These are phyloP conservation scores for Elsinoe perseae DNA, from an alignment of 2,329 filamentous ascomycete species.

Conservation along the genomic window DNA sequence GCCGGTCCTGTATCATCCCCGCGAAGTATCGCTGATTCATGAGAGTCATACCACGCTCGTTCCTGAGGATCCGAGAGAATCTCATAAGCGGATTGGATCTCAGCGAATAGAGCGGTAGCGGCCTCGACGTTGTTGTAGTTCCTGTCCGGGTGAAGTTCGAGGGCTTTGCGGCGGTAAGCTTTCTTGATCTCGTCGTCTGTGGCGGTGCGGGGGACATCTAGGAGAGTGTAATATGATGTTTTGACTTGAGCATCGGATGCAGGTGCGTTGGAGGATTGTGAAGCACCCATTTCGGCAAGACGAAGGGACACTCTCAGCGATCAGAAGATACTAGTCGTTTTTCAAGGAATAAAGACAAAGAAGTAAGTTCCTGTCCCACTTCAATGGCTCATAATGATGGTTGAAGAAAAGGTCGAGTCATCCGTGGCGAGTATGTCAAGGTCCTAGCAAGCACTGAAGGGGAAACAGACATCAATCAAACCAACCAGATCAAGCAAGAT, in stretches of 20 bases:
- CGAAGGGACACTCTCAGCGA: background rate
- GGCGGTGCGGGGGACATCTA: constrained; percentile 64
- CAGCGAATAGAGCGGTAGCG: constrained; percentile 78
- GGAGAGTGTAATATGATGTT: constrained; percentile 78
- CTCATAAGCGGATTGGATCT: constrained; percentile 88
- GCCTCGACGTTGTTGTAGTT: constrained; percentile 80
- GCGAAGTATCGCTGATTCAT: constrained; percentile 74
- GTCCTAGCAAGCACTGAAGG: background rate
- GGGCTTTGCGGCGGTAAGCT: constrained; percentile 80
- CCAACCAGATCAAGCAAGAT: too few relatives aligned
- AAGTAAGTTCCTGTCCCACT: background rate
- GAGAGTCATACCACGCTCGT: constrained; percentile 94
- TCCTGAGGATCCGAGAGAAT: constrained; percentile 95
- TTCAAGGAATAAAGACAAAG: too few relatives aligned
- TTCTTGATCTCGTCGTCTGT: constrained; percentile 90
- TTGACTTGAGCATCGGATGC: constrained; percentile 41
- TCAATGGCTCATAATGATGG: background rate
- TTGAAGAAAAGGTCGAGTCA: background rate
- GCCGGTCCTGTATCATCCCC: constrained; percentile 46
- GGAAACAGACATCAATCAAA: too few relatives aligned
- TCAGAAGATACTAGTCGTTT: background rate
- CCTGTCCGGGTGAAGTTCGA: constrained; percentile 90
- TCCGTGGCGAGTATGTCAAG: background rate
- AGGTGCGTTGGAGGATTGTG: constrained; percentile 35
- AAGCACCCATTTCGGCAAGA: constrained; percentile 36